Base-by-base conservation (phyloP, 805 yeast genomes). In the Starmerella tilneyi region DNA sequence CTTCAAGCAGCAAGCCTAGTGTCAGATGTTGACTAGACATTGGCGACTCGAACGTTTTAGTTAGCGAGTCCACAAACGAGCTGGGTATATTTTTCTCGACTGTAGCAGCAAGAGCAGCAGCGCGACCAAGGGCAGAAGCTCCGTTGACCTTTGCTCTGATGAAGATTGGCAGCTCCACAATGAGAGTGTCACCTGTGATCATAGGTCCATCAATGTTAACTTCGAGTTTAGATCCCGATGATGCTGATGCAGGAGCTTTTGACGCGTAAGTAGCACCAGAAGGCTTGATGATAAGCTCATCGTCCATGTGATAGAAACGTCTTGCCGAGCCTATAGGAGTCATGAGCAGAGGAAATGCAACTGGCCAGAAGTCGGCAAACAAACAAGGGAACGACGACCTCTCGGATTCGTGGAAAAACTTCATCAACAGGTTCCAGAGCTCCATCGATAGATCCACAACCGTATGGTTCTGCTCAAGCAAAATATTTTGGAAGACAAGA, bases 281-380 rank as follows among this genome's bases (percentile, higher is more conserved):
- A 0, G 96, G 94, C 52, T 83, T 76, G 58, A 89, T 66, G 33
- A 92, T 74, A 41, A 77, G 70, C n/a, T 71, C 66, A 0, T 82
- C 68, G 53, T 83, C 79, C 95, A 92, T 84, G 27, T 77, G 75
- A 62, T 84, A 92, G 55, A 80, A 83, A 60, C 81, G 83, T 52
- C 97, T 78, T 4, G 94, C 82, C 45, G 86, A 78, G 49, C 99
- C 98, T 47, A 92, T 82, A 3, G 99, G 99, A 0, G 97, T 89
- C 80, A 84, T 79, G 36, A 85, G 59, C 35, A 92, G 67, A 13
- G 73, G 43, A 81, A 63, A 51, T 40, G 49, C 48, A 80, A 67
- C 7, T 85, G 81, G 38, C 57, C 58, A 56, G 22, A 52, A 39
- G n/a, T 42, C 36, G 1, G 30, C 12, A 33, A 48, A 38, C 1